A percentile compares a stretch with the other conserved stretches of the same genome.
Conservation (phyloP, 768 basidiomycete genomes). For the Russula abietina region DNA sequence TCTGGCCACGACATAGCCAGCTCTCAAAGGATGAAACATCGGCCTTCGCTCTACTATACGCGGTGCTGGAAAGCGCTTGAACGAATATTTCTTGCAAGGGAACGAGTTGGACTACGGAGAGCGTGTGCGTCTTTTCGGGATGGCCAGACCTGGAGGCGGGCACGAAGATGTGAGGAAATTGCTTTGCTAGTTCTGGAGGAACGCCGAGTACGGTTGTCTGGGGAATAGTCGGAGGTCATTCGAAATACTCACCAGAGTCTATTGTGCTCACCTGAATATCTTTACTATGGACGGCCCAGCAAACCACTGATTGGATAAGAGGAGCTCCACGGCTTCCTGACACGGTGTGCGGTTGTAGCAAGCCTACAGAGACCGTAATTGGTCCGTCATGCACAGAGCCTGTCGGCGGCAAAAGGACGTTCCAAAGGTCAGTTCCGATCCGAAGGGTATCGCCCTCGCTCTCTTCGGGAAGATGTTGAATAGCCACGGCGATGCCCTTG, state of each 20-base stretch:
- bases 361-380: slow-evolving; percentile 10
- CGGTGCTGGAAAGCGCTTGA: slow-evolving; percentile 26
- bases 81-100: slow-evolving; percentile 27
- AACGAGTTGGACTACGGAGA: slow-evolving; percentile 23
- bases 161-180: slow-evolving; percentile 5
- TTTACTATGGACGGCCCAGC: slow-evolving; percentile 35
- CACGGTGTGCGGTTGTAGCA: neutral
- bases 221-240: slow-evolving; percentile 22
- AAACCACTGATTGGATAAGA: slow-evolving; percentile 27
- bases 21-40: slow-evolving; percentile 25
- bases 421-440: slow-evolving; percentile 16
- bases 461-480: neutral
- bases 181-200: slow-evolving; percentile 9
- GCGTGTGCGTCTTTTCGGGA: slow-evolving; percentile 7
- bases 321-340: slow-evolving; percentile 1
- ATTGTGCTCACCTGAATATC: slow-evolving; percentile 33
- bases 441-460: slow-evolving; percentile 1
- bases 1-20: slow-evolving; percentile 25
- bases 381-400: slow-evolving; percentile 1
- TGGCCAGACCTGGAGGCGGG: neutral
- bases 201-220: slow-evolving; percentile 19
- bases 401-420: neutral
- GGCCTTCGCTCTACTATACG: slow-evolving; percentile 25
- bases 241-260: neutral
- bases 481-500: neutral